These are phyloP conservation scores for Phytophthora aleatoria DNA, from an alignment of 352 stramenopile genomes.

Conservation along the genomic window DNA sequence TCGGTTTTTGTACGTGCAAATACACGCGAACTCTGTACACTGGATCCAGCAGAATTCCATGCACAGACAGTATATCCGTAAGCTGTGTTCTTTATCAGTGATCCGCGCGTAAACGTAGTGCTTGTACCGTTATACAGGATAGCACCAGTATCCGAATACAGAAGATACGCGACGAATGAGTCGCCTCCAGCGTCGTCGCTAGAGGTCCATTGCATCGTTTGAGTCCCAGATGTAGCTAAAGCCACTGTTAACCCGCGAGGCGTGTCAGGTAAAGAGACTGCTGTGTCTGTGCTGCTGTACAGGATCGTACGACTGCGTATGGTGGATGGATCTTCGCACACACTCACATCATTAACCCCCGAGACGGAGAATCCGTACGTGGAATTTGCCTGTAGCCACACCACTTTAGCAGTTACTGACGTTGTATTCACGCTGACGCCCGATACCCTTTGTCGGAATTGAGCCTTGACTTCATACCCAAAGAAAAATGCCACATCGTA, in stretches of 20 bases:
- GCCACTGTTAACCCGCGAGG: slow-evolving; percentile 39
- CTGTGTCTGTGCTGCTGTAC: slow-evolving; percentile 38
- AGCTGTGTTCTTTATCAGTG: slow-evolving; percentile 38
- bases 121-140: slow-evolving; percentile 52
- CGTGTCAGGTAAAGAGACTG: slow-evolving; percentile 37
- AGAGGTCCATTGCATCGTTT: slow-evolving; percentile 46
- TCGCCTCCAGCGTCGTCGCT: slow-evolving; percentile 50
- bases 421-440: slow-evolving; percentile 30
- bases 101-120: slow-evolving; percentile 43
- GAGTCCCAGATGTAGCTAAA: slow-evolving; percentile 44
- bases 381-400: slow-evolving; percentile 48
- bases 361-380: slow-evolving; percentile 62
- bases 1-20: slow-evolving; percentile 24
- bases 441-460: slow-evolving; percentile 41
- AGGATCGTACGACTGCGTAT: slow-evolving; percentile 37
- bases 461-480: slow-evolving; percentile 31
- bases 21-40: slow-evolving; percentile 22
- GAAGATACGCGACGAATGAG: slow-evolving; percentile 34
- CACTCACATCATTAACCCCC: slow-evolving; percentile 58
- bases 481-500: slow-evolving; percentile 57
- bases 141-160: slow-evolving; percentile 33
- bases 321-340: slow-evolving; percentile 36
- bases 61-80: slow-evolving; percentile 53
- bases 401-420: slow-evolving; percentile 40
- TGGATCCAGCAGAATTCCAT: slow-evolving; percentile 52